Conservation (phyloP, 1,284 basidiomycete genomes). For the Rhodotorula sp. region DNA sequence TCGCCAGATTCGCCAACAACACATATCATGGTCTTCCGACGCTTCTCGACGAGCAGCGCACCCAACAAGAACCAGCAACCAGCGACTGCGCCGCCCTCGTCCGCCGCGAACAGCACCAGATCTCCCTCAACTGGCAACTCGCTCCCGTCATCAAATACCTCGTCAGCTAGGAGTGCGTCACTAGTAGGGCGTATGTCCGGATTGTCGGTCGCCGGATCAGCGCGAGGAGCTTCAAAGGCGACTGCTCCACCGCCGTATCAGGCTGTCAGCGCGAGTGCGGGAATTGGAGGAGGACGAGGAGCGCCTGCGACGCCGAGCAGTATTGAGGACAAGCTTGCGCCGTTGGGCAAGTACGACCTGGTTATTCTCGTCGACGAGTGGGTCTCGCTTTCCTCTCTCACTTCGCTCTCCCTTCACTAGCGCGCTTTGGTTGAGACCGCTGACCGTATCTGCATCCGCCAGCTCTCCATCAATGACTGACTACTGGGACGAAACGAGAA, state of each 20-base stretch:
- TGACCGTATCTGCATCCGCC: background rate
- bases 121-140: too few species aligned
- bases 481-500: slow-evolving; percentile 21
- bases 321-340: slow-evolving; percentile 27
- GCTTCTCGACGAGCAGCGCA: background rate
- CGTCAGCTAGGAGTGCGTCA: background rate
- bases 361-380: slow-evolving; percentile 20
- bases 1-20: too few species aligned
- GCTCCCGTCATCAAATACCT: too few species aligned
- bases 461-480: slow-evolving; percentile 22
- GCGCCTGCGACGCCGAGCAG: background rate
- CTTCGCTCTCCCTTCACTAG: background rate
- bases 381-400: background rate
- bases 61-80: background rate
- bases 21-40: background rate
- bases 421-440: background rate
- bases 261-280: background rate
- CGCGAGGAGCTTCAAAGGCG: too few species aligned
- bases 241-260: background rate
- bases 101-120: too few species aligned
- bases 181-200: too few species aligned
- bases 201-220: too few species aligned
- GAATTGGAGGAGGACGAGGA: background rate
- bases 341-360: slow-evolving; percentile 25
- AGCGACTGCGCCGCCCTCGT: background rate